Evolutionary conservation across 495 filamentous ascomycete species (phyloP), one percentile per base, ranked within the genome.

Genomic region (Aspergillus sparsus): DNA sequence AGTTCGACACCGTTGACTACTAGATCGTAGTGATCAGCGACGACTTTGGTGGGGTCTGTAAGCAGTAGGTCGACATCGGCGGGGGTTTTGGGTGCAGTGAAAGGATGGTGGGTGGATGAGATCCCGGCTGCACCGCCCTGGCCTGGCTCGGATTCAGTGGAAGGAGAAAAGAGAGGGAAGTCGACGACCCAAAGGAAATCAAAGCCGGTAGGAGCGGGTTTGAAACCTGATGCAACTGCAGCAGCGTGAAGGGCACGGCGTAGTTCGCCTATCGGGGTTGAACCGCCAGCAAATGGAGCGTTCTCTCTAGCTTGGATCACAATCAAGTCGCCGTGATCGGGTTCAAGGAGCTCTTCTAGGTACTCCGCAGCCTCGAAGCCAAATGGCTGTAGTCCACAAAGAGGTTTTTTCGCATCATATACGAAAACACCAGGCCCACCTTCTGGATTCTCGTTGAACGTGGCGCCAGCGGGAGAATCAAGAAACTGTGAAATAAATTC

Each of bases 1-100:
- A 98, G 82, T 72, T 98, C 94, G 12, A 97, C 85, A 13, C 94
- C 94, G 68, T 98, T 98, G 58, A 98, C 83, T 11, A 98, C 94
- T 13, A 98, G 82, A 67, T 98, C 94, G 71, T 96, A 98, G 70
- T 95, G 90, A 68, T 96, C 92, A 1, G 84, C 93, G 39, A 80
- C 82, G 0, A 83, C 92, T 58, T 82, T 74, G 9, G 88, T 78
- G 2, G 94, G 95, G 54, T 91, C 80, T 6, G 83, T 86, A 16
- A 82, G 73, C 9, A 97, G 83, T 2, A 92, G 69, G 45, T 90
- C 86, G 32, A 96, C 83, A 67, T 98, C 95, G 11, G 77, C 75
- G 11, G 81, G 64, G 6, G 84, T 81, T 54, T 88, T 85, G 0
- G 95, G 94, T 0, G 95, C 89, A 4, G 94, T 98, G 73, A 98